Base-by-base conservation (phyloP, 2,329 filamentous ascomycete species). In the Berkeleyomyces rouxiae region DNA sequence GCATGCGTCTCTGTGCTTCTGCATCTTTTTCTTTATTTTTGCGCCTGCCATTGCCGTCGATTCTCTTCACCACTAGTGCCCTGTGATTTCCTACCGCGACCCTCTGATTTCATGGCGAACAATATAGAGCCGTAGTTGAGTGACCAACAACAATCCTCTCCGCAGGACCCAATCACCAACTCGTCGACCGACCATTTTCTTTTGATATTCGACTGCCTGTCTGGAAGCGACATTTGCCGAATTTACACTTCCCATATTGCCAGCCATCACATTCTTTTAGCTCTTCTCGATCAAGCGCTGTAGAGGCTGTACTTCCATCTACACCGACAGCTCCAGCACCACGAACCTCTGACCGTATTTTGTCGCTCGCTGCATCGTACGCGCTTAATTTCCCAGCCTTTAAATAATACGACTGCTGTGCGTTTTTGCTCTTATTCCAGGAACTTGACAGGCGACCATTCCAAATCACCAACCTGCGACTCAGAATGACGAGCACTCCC, bases 401-500 rank as follows among this genome's bases (percentile, higher is more conserved):
- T 65, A 63, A 59, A 62, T 40, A 36, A 46, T 7, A 36, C 58
- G 40, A 40, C 43, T 59, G 3, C 13, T 9, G 10, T 23, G 37
- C 39, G 42, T 36, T 9, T 58, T 58, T 59, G 42, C 57, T 55
- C 36, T 64, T 63, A 55, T 62, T 44, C 59, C 62, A 10, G n/a
- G 10, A 37, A 4, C 5, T 37, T 36, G 9, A 58, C 65, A 46
- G 66, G 69, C 65, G 67, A 65, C 66, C 59, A 36, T 39, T 31
- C 39, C 66, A 64, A 65, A 63, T 66, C 64, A 59, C 44, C 58
- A 57, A 23, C 57, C 60, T 62, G 53, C 47, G 49, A 39, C 63
- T 39, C 40, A 62, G 37, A 58, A 66, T 64, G 57, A 58, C 64
- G 3, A 47, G 59, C 44, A 62, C 82, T 71, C 84, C 85, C 73